Base-by-base conservation (phyloP, 306 rosid species). In the Clitoria ternatea region DNA sequence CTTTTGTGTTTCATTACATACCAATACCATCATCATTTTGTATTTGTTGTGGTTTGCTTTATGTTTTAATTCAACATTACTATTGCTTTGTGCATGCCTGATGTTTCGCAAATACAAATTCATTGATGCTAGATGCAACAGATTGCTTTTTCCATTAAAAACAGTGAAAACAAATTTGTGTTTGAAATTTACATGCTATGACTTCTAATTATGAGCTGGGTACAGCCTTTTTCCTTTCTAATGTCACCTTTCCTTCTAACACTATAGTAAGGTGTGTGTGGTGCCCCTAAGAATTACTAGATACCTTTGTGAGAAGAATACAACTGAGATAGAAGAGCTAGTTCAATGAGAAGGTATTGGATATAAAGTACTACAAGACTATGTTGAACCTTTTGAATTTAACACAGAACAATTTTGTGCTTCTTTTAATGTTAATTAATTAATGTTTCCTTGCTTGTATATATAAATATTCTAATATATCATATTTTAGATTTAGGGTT, bases 161-260 rank as follows among this genome's bases (percentile, higher is more conserved):
- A 52, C 20, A 27, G 49, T 19, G 67, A 33, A 49, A 17, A 43
- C 62, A 39, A 17, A 62, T 6, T 36, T 19, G 35, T 62, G 33
- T 74, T 39, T 18, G 62, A 30, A 37, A 63, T 74, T 24, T 52
- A 62, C 18, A 33, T 69, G 5, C 45, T n/a, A n/a, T 48, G 11
- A 30, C 18, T 29, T 39, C 17, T 47, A 44, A 53, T 53, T n/a
- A 55, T 70, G 30, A 30, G 23, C 15, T 3, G 20, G 62, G 4
- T 30, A 12, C 37, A 0, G 4, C 17, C 47, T 19, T 67, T 30
- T 47, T 14, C 2, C 1, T 32, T 47, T 66, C 29, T 66, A 27
- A 35, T 35, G 36, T n/a, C 26, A 5, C 9, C 32, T 37, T 32
- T 32, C 15, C 6, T 43, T 43, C 40, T 64, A 40, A 39, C 32